Percentiles rank a stretch among this genome's conserved stretches.
phyloP scores from a whole-genome alignment of 441 rosid species.

The Eruca vesicaria region DNA sequence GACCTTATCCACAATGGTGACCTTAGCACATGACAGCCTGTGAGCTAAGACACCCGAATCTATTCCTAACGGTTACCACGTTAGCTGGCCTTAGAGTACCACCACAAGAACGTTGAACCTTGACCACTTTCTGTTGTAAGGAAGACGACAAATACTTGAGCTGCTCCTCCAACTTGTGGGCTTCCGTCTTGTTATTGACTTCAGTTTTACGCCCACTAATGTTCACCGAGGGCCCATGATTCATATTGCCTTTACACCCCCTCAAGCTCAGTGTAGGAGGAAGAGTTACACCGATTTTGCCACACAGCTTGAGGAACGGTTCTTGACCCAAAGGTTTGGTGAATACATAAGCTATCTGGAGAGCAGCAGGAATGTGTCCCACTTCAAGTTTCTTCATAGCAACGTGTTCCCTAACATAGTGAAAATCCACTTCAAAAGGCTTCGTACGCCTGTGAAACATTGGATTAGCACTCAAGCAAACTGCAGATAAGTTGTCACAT shows the following conservation, averaged over 20 bases:
- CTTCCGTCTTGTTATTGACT: no score
- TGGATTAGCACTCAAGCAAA: neutral
- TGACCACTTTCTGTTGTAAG: no score
- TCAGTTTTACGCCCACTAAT: no score
- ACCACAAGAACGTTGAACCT: no score
- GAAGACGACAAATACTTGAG: no score
- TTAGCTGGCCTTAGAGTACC: no score
- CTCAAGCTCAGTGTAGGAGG: neutral
- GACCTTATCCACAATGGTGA: no score
- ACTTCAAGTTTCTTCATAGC: neutral
- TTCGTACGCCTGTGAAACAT: neutral
- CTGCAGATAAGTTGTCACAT: neutral
- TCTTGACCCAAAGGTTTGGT: neutral
- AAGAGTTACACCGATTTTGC: neutral
- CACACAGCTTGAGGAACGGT: neutral
- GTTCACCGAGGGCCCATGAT: neutral
- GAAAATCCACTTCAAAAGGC: neutral
- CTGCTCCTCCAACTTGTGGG: no score
- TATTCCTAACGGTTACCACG: no score
- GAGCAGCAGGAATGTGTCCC: neutral
- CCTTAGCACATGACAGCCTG: no score
- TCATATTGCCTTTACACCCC: neutral
- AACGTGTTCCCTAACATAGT: neutral
- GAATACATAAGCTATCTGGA: neutral
- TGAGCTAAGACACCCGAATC: no score